These are phyloP conservation scores for Larix sibirica DNA, from an alignment of 83 land plant species.

Conservation along the genomic window DNA sequence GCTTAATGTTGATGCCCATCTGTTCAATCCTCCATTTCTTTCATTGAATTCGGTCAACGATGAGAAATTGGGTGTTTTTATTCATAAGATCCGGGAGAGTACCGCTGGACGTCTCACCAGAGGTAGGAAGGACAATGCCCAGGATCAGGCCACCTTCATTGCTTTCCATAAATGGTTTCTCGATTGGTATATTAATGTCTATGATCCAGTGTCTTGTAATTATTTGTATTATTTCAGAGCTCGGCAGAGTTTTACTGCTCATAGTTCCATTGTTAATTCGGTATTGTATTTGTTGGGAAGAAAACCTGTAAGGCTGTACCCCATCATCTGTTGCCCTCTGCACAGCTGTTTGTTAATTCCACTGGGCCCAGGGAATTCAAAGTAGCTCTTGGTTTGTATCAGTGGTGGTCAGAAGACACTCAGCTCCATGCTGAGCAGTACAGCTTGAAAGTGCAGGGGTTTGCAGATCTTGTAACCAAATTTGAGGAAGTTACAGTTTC, in stretches of 20 bases:
- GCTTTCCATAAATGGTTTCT: constrained; percentile 15
- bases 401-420: too few relatives aligned
- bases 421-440: background rate
- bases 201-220: too few relatives aligned
- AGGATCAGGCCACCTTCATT: background rate
- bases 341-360: background rate
- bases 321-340: constrained; percentile 9
- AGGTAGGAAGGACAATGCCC: background rate
- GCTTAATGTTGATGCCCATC: too few relatives aligned
- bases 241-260: too few relatives aligned
- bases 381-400: background rate
- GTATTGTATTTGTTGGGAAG: too few relatives aligned
- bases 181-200: constrained; percentile 4
- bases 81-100: background rate
- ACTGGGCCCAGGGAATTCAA: background rate
- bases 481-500: background rate
- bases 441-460: background rate
- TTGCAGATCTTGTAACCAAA: background rate
- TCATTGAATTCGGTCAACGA: too few relatives aligned
- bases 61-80: too few relatives aligned
- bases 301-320: background rate
- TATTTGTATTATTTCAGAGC: too few relatives aligned
- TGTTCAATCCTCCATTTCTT: too few relatives aligned
- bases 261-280: too few relatives aligned
- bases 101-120: background rate